Conservation (phyloP, 169 alveolate genomes). For the Babesia ovis region DNA sequence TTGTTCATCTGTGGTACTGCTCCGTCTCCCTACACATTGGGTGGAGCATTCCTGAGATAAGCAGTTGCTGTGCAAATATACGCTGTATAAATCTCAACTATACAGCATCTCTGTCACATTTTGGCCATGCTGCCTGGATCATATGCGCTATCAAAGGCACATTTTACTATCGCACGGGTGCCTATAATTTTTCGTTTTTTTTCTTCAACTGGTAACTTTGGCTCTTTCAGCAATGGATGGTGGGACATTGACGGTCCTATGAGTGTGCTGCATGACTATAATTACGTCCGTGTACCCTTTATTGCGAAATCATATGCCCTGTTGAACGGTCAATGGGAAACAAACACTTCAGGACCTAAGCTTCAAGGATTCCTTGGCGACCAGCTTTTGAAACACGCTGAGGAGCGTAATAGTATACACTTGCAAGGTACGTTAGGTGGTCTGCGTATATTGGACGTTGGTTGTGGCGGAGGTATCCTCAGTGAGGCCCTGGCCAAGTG, state of each 20-base stretch:
- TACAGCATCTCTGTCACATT: not conserved
- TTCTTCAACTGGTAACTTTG: slow-evolving; percentile 31
- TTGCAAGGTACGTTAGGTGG: slow-evolving; percentile 48
- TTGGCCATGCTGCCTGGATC: not conserved
- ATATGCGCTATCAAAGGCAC: no score
- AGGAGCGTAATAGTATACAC: slow-evolving; percentile 29
- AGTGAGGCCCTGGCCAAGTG: slow-evolving; percentile 80
- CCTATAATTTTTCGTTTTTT: no score
- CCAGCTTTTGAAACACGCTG: slow-evolving; percentile 8
- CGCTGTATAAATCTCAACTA: not conserved
- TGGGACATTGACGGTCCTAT: slow-evolving; percentile 69
- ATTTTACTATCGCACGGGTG: no score
- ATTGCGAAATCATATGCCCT: slow-evolving; percentile 53
- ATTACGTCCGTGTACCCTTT: slow-evolving; percentile 66
- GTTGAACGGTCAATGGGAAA: not conserved
- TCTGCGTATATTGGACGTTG: slow-evolving; percentile 76
- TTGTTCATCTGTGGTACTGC: no score
- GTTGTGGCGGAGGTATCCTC: slow-evolving; percentile 86
- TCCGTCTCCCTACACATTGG: slow-evolving; percentile 11
- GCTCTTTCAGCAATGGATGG: slow-evolving; percentile 45
- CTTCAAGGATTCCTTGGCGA: not conserved
- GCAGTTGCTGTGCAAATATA: not conserved
- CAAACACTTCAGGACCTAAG: not conserved
- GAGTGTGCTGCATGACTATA: slow-evolving; percentile 64
- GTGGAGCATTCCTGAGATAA: no score